Conservation (phyloP, 2,329 filamentous ascomycete species). For the Chaetoscypha palmicola region DNA sequence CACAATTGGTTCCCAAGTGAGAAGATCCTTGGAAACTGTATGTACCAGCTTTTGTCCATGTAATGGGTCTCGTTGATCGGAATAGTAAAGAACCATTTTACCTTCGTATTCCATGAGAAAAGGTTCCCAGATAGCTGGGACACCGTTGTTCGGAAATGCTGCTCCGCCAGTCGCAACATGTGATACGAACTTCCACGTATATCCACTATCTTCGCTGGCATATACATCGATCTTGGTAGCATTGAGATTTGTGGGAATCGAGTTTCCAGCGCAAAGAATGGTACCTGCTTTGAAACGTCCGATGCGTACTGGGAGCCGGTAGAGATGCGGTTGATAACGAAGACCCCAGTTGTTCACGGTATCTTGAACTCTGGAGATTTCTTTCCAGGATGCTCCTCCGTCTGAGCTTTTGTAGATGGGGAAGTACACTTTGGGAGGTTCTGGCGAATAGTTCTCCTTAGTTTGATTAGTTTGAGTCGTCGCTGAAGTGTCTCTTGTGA, state of each 20-base stretch:
- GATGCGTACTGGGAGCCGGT: constrained; percentile 51
- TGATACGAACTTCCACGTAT: constrained; percentile 60
- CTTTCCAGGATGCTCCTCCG: constrained; percentile 47
- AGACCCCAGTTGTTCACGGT: constrained; percentile 57
- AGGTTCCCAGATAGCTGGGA: constrained; percentile 67
- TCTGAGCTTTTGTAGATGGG: constrained; percentile 45
- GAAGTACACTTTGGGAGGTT: constrained; percentile 43
- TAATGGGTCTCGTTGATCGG: constrained; percentile 59
- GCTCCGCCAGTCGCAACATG: constrained; percentile 57
- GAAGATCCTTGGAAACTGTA: constrained; percentile 45
- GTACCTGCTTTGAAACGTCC: constrained; percentile 55
- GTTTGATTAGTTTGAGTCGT: not conserved
- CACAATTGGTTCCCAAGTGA: constrained; percentile 51
- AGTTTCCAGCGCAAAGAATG: constrained; percentile 46
- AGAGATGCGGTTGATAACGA: constrained; percentile 63
- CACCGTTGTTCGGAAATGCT: constrained; percentile 50
- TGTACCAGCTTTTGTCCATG: constrained; percentile 65
- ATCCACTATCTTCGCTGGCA: constrained; percentile 51
- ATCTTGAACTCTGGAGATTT: constrained; percentile 57
- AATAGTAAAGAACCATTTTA: constrained; percentile 60
- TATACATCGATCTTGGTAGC: constrained; percentile 64
- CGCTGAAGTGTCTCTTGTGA: not conserved
- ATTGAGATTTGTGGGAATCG: constrained; percentile 44
- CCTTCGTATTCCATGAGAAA: constrained; percentile 54
- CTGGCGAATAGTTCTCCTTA: constrained; percentile 45